Conservation (phyloP, 1,284 basidiomycete genomes). For the Malassezia slooffiae region DNA sequence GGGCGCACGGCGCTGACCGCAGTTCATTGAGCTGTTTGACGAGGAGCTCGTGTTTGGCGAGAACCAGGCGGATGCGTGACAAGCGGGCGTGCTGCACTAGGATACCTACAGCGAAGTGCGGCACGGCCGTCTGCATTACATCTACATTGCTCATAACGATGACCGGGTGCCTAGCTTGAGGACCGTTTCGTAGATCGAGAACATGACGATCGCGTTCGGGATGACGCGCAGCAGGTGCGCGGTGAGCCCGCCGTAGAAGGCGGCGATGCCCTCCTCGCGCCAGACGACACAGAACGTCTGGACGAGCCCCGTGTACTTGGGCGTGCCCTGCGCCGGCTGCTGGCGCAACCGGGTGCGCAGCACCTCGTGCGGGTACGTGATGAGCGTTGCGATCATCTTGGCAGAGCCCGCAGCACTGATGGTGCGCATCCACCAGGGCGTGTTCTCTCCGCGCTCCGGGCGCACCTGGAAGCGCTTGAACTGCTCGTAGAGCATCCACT, state of each 20-base stretch:
- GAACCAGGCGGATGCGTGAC: constrained; percentile 21
- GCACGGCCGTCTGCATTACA: no score
- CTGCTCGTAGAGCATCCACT: constrained; percentile 91
- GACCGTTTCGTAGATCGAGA: constrained; percentile 51
- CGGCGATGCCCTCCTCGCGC: constrained; percentile 73
- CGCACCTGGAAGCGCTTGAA: constrained; percentile 54
- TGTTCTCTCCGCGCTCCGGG: background rate
- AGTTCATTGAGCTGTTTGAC: constrained; percentile 54
- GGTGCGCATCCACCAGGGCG: constrained; percentile 59
- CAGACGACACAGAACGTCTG: constrained; percentile 79
- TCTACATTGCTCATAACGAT: background rate
- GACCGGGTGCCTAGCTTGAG: constrained; percentile 22
- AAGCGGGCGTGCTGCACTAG: background rate
- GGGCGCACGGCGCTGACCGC: background rate
- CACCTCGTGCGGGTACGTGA: constrained; percentile 46
- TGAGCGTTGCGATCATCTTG: constrained; percentile 58
- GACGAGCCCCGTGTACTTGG: constrained; percentile 71
- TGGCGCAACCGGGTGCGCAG: constrained; percentile 83
- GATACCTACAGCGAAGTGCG: no score
- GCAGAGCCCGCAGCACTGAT: constrained; percentile 82
- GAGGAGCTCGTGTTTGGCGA: constrained; percentile 53
- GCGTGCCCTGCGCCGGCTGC: constrained; percentile 52
- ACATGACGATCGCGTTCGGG: constrained; percentile 87
- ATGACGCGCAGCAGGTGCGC: constrained; percentile 84
- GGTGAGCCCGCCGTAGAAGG: constrained; percentile 81